A percentile compares a stretch with the other conserved stretches of the same genome.
phyloP scores from a whole-genome alignment of 2,329 filamentous ascomycete genomes.

The Sarocladium strictum region DNA sequence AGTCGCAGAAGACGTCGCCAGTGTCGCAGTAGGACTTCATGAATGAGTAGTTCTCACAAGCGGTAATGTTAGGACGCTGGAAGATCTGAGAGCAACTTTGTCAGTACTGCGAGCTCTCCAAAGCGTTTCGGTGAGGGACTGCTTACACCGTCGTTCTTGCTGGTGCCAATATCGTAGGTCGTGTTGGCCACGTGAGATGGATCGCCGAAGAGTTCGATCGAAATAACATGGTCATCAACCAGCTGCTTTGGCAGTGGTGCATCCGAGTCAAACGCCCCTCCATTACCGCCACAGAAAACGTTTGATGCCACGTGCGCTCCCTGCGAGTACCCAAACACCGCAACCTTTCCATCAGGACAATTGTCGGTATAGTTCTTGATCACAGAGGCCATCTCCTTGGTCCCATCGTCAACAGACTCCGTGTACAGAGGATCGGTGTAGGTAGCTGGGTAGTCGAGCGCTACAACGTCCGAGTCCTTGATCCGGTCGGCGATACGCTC shows the following conservation, averaged over 20 bases:
- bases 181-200: conserved; percentile 30
- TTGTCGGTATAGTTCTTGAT: conserved; percentile 25
- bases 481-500: conserved; percentile 25
- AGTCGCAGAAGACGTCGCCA: conserved; percentile 35
- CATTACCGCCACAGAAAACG: conserved; percentile 30
- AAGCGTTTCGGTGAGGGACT: too few relatives aligned
- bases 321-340: conserved; percentile 37
- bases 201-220: conserved; percentile 35
- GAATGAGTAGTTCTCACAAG: conserved; percentile 29
- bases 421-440: conserved; percentile 25
- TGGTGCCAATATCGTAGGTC: conserved; percentile 31
- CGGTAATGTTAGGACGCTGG: conserved; percentile 24
- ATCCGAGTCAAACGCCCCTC: conserved; percentile 20
- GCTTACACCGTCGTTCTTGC: conserved; percentile 31
- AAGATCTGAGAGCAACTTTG: conserved; percentile 25
- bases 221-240: conserved; percentile 30
- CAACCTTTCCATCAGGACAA: conserved; percentile 34
- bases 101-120: background rate
- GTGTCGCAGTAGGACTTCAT: conserved; percentile 35
- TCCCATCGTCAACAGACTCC: conserved; percentile 28
- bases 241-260: conserved; percentile 19
- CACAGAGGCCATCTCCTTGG: conserved; percentile 22
- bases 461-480: conserved; percentile 26
- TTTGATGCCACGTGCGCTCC: conserved; percentile 33
- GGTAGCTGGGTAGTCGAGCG: conserved; percentile 33